A percentile compares a stretch with the other conserved stretches of the same genome.
phyloP scores from a whole-genome alignment of 2,329 filamentous ascomycete genomes.

The Fusarium setosum region DNA sequence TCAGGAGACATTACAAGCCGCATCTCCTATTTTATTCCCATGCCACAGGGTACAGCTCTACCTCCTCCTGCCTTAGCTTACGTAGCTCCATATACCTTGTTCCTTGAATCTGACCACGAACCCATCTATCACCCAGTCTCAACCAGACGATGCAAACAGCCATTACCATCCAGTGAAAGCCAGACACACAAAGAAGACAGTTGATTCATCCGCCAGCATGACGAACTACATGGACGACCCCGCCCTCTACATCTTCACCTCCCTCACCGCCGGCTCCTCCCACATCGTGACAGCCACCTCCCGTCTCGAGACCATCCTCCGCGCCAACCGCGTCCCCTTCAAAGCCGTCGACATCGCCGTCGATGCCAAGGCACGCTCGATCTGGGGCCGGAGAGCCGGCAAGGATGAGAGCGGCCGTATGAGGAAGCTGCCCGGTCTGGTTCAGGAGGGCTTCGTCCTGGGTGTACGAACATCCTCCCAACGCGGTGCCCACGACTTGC shows the following conservation, averaged over 20 bases:
- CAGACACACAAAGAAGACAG: background rate
- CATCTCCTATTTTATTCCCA: slow-evolving; percentile 36
- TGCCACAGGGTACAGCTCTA: slow-evolving; percentile 7
- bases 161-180: background rate
- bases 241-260: slow-evolving; percentile 93
- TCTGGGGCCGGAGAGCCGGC: slow-evolving; percentile 87
- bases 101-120: too few relatives aligned
- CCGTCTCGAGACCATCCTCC: slow-evolving; percentile 94
- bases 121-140: slow-evolving; percentile 1
- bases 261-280: slow-evolving; percentile 92
- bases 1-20: slow-evolving; percentile 25
- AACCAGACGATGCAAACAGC: slow-evolving; percentile 23
- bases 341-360: slow-evolving; percentile 91
- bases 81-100: slow-evolving; percentile 22
- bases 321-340: slow-evolving; percentile 94
- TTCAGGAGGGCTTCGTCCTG: slow-evolving; percentile 87
- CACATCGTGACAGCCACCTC: slow-evolving; percentile 97
- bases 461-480: slow-evolving; percentile 73
- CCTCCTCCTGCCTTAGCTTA: slow-evolving; percentile 26
- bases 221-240: slow-evolving; percentile 69
- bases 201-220: slow-evolving; percentile 42
- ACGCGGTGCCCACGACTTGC: background rate
- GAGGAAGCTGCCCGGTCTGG: slow-evolving; percentile 87
- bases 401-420: slow-evolving; percentile 71
- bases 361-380: slow-evolving; percentile 86